A percentile compares a stretch with the other conserved stretches of the same genome.
Evolutionary conservation across 495 filamentous ascomycete genomes (phyloP).

Genomic region (Penicillium waksmanii): DNA sequence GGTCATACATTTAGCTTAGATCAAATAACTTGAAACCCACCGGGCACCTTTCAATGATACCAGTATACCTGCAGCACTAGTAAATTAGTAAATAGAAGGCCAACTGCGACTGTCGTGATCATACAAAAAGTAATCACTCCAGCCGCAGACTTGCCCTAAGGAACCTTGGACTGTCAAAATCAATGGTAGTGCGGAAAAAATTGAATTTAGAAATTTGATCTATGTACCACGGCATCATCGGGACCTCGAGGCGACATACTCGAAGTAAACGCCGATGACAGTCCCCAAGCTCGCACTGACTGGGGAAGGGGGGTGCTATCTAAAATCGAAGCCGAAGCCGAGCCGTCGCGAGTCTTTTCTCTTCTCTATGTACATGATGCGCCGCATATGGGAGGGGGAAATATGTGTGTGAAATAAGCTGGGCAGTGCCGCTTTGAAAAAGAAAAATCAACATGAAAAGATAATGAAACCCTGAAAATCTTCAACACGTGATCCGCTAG

Average conservation of each 20-base stretch:
- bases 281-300: not conserved
- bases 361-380: conserved; percentile 17
- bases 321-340: not conserved
- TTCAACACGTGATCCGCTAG: not conserved
- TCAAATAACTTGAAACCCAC: no score
- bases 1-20: no score
- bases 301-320: not conserved
- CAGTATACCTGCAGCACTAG: no score
- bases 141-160: no score
- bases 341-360: not conserved
- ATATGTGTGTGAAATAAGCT: no score
- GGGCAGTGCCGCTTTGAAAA: not conserved
- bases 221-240: not conserved
- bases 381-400: no score
- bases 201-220: not conserved
- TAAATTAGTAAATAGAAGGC: no score
- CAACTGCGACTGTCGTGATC: no score
- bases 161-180: no score
- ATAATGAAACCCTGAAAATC: not conserved
- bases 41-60: no score
- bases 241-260: not conserved
- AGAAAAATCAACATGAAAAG: not conserved
- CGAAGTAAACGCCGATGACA: not conserved
- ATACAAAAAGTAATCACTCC: no score
- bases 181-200: not conserved